phyloP scores from a whole-genome alignment of 73 alveolate species.

The Paraurostyla sp. region DNA sequence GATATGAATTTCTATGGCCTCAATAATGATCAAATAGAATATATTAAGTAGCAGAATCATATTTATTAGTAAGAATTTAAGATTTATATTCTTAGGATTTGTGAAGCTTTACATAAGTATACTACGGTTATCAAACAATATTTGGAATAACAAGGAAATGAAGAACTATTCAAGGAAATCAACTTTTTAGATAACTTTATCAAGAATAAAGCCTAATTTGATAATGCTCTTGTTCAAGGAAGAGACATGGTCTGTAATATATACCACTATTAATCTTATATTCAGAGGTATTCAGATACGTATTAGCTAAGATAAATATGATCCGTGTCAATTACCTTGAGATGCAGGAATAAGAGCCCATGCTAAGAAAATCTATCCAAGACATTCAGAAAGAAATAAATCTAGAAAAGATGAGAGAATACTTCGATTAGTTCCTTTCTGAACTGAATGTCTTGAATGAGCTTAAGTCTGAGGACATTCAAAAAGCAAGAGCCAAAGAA shows the following conservation, averaged over 20 bases:
- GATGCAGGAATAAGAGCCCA: constrained; percentile 35
- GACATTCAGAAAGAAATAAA: constrained; percentile 26
- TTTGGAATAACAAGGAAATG: constrained; percentile 12
- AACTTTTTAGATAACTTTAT: background rate
- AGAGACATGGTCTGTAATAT: constrained; percentile 16
- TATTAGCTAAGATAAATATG: background rate
- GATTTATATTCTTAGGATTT: background rate
- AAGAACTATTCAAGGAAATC: constrained; percentile 5
- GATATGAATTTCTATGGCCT: background rate
- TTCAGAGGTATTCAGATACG: background rate
- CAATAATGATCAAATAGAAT: background rate
- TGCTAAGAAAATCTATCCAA: background rate
- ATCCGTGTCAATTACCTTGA: constrained; percentile 29
- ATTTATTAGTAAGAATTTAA: background rate
- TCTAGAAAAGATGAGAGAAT: background rate
- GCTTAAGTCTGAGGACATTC: constrained; percentile 15
- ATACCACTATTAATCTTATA: background rate
- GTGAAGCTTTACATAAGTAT: background rate
- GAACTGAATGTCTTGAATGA: constrained; percentile 25
- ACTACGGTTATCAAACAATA: background rate
- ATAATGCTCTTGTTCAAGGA: background rate
- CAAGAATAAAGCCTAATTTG: constrained; percentile 28
- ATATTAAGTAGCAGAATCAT: background rate
- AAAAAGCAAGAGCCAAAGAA: constrained; percentile 30
- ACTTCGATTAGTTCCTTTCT: background rate